Base-by-base conservation (phyloP, 2,329 filamentous ascomycete species). In the Apiospora arundinis region DNA sequence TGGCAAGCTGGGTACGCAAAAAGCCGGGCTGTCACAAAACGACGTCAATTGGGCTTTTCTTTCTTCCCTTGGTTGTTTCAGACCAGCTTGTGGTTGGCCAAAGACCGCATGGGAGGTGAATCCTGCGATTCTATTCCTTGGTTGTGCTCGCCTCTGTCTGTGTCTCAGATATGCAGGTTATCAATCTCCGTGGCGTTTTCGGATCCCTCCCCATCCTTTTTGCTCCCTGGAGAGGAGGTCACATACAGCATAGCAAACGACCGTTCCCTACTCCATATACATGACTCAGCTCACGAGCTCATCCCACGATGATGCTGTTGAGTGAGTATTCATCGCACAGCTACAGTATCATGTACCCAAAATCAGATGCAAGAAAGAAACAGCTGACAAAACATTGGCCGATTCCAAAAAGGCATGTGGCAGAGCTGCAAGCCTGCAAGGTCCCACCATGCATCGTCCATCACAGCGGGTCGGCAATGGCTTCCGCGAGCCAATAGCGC, bases 401-500 rank as follows among this genome's bases (percentile, higher is more conserved):
- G 25, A 21, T 32, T 28, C 14, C 32, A 23, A 52, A 25, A 60
- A 60, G 52, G 28, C 52, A 60, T 60, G 52, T 37, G 56, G 56
- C 56, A 63, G 56, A 60, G 18, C 32, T 63, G 56, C 56, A 63
- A 63, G 56, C 8, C 32, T 63, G 56, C 56, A 63, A 63, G 56
- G 32, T n/a, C 32, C 56, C 56, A 63, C 32, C 46, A 69, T 49
- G 67, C 67, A 44, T 49, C 70, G 73, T 75, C 74, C 76, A 78
- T 77, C 72, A 74, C 73, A 73, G 76, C 79, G 78, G 78, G 74
- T 79, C 77, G 76, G 73, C 72, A 75, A 75, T 68, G 69, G 72
- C 72, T 79, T 81, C 80, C 79, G 81, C 79, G 78, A 73, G 65
- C 83, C 83, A 85, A 85, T 84, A 73, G 78, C n/a, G 75, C 44